Conservation (phyloP, 306 rosid species). For the Fragaria iinumae region DNA sequence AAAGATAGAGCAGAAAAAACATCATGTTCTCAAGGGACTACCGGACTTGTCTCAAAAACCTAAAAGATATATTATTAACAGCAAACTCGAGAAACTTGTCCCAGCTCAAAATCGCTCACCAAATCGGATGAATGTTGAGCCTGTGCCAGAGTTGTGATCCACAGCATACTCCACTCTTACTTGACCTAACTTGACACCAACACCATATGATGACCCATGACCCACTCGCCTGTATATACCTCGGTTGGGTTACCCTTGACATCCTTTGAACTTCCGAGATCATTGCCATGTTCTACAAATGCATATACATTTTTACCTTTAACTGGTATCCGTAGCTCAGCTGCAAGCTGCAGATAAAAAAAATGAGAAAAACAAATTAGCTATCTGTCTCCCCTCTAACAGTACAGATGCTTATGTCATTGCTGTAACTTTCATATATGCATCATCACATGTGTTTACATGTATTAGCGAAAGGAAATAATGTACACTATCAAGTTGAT, state of each 20-base stretch:
- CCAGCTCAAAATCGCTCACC: constrained; percentile 85
- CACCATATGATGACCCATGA: constrained; percentile 84
- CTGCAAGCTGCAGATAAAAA: constrained; percentile 66
- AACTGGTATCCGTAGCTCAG: constrained; percentile 82
- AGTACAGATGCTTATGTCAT: background rate
- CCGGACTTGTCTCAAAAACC: constrained; percentile 13
- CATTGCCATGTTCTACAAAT: constrained; percentile 91
- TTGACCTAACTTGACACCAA: constrained; percentile 78
- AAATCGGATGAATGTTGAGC: constrained; percentile 89
- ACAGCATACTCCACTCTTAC: constrained; percentile 93
- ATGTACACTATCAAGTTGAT: background rate
- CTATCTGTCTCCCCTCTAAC: constrained; percentile 8
- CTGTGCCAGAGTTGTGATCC: constrained; percentile 91
- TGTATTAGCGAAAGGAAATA: background rate
- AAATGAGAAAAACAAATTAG: constrained; percentile 7
- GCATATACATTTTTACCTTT: constrained; percentile 79
- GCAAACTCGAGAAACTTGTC: constrained; percentile 14
- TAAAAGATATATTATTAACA: constrained; percentile 26
- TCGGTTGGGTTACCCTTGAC: constrained; percentile 95
- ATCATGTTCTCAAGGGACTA: constrained; percentile 20
- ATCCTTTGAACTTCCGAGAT: constrained; percentile 86
- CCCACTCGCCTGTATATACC: constrained; percentile 92
- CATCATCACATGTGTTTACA: background rate
- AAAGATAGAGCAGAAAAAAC: background rate
- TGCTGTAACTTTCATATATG: background rate